Conservation (phyloP, 805 yeast genomes). For the Ogataea ganodermae region DNA sequence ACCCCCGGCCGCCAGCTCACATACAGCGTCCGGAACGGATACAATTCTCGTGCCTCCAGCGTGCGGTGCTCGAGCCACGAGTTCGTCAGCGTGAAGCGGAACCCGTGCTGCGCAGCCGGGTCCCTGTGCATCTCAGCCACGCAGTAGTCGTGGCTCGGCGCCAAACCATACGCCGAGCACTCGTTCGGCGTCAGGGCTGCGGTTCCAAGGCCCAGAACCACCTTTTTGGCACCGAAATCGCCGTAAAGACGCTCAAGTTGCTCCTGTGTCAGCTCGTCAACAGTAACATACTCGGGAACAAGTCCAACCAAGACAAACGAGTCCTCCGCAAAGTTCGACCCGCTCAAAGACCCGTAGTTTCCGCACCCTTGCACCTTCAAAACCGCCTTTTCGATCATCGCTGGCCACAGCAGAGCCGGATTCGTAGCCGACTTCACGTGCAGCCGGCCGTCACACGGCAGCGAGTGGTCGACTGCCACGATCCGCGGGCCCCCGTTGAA, state of each 20-base stretch:
- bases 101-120: slow-evolving; percentile 18
- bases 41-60: slow-evolving; percentile 34
- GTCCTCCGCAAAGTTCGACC: slow-evolving; percentile 78
- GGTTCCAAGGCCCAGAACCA: slow-evolving; percentile 70
- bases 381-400: slow-evolving; percentile 76
- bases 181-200: slow-evolving; percentile 43
- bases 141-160: slow-evolving; percentile 72
- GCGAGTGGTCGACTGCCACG: slow-evolving; percentile 53
- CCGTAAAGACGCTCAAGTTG: slow-evolving; percentile 36
- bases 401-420: slow-evolving; percentile 56
- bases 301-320: slow-evolving; percentile 67
- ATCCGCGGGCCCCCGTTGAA: slow-evolving; percentile 57
- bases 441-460: slow-evolving; percentile 13
- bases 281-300: slow-evolving; percentile 61
- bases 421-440: slow-evolving; percentile 41
- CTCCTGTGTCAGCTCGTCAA: slow-evolving; percentile 34
- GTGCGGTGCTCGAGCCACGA: slow-evolving; percentile 42
- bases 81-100: slow-evolving; percentile 40
- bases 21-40: slow-evolving; percentile 54
- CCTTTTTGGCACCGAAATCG: slow-evolving; percentile 35
- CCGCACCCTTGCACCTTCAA: slow-evolving; percentile 48
- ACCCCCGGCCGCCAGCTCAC: slow-evolving; percentile 58
- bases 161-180: slow-evolving; percentile 40
- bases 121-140: slow-evolving; percentile 42
- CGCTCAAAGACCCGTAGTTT: slow-evolving; percentile 59